A percentile compares a stretch with the other conserved stretches of the same genome.
Evolutionary conservation across 768 basidiomycete species (phyloP).

Genomic region (Mycena vulgaris): DNA sequence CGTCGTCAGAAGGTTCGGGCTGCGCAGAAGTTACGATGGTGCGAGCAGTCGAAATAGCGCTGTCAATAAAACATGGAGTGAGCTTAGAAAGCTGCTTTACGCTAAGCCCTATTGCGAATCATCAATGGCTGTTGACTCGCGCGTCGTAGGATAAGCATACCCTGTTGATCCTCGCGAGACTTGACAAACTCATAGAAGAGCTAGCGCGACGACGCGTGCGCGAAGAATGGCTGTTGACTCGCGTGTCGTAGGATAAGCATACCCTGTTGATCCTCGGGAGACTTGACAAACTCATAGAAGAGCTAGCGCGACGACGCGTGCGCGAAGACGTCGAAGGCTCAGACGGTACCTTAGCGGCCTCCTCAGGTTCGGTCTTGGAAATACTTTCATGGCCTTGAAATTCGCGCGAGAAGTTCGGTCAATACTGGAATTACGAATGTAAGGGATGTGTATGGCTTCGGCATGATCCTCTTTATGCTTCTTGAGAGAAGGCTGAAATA

Average conservation of each 20-base stretch:
- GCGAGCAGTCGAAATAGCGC: neutral
- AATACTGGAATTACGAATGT: neutral
- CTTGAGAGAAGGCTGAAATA: no score
- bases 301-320: neutral
- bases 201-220: no score
- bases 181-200: neutral
- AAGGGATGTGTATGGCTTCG: neutral
- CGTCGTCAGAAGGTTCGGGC: neutral
- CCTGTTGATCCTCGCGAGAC: neutral
- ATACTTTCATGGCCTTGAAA: neutral
- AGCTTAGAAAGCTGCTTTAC: neutral
- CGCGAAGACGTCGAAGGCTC: neutral
- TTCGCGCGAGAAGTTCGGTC: neutral
- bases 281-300: neutral
- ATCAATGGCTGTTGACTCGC: neutral
- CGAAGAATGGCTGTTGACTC: neutral
- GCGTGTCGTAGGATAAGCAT: neutral
- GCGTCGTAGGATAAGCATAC: neutral
- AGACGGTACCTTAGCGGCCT: neutral
- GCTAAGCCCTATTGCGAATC: neutral
- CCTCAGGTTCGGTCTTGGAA: neutral
- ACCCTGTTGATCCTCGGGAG: neutral
- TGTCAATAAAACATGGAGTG: neutral
- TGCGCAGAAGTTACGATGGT: neutral
- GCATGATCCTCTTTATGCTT: neutral